Evolutionary conservation across 1,284 basidiomycete genomes (phyloP), one percentile per base, ranked within the genome.

Genomic region (Malassezia sp.): DNA sequence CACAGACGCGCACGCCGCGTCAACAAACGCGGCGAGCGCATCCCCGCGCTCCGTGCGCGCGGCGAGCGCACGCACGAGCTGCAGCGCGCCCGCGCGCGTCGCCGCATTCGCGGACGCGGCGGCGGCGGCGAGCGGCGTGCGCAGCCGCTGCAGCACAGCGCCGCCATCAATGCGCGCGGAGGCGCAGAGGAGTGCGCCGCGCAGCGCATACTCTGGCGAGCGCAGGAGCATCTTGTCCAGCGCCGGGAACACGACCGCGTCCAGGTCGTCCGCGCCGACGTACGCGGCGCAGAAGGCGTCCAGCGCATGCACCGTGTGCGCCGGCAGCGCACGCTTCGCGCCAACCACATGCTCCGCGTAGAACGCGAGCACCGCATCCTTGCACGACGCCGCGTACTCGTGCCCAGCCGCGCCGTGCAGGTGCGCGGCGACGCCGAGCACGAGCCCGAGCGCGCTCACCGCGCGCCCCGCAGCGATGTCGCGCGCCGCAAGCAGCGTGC

Each of bases 181-280:
- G 11, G 38, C n/a, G 20, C 40, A 59, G 27, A 65, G 54, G 21
- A 33, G 33, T 24, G 58, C 54, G n/a, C 61, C 45, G 3, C 54
- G 53, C 5, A 65, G 49, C 8, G 57, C 56, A 0, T 61, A 42
- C 20, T 69, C 66, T 14, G 66, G 66, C 18, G 66, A 66, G 26
- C 65, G 53, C 0, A 67, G 57, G 6, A 67, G 53, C 59, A 62
- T 62, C 51, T 67, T 67, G 35, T 64, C 57, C 18, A 69, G 57
- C 20, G 62, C 52, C 7, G 66, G 66, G 9, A 61, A 47, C n/a
- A 69, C 42, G 2, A 54, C 45, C 11, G 37, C 26, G 4, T 53
- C n/a, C 15, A 67, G 39, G 18, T 63, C 62, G 2, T 56, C 34
- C 15, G 51, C 42, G 23, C 57, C 53, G 22, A 67, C 46, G 15